Evolutionary conservation across 768 basidiomycete genomes (phyloP).

Genomic region (Panus rudis): DNA sequence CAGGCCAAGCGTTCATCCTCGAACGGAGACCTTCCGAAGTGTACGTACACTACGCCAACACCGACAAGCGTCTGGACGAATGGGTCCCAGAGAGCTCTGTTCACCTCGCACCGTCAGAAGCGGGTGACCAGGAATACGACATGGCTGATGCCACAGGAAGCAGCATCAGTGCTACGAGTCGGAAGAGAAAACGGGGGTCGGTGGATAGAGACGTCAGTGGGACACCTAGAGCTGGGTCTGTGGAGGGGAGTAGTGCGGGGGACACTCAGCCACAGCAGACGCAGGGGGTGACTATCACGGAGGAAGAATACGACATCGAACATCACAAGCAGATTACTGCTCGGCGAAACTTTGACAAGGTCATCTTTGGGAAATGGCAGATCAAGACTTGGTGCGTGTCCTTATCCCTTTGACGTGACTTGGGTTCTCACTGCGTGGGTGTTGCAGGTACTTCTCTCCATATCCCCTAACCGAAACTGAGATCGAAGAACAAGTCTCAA

Average conservation of each 20-base stretch:
- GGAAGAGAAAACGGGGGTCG: conserved; percentile 14
- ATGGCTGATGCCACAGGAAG: conserved; percentile 20
- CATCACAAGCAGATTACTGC: conserved; percentile 61
- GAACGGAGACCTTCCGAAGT: conserved; percentile 43
- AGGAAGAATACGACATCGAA: conserved; percentile 64
- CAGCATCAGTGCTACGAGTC: conserved; percentile 5
- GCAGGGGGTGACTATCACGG: conserved; percentile 35
- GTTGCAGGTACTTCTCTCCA: conserved; percentile 83
- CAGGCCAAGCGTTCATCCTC: conserved; percentile 46
- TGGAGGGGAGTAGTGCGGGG: not conserved
- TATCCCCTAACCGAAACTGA: conserved; percentile 76
- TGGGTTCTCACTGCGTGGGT: not conserved
- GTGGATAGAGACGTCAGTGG: not conserved
- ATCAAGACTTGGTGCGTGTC: conserved; percentile 78
- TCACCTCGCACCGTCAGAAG: conserved; percentile 23
- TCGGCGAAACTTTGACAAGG: conserved; percentile 80
- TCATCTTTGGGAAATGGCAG: conserved; percentile 79
- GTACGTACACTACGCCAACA: conserved; percentile 67
- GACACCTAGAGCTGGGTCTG: too few species aligned
- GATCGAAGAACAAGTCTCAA: conserved; percentile 37
- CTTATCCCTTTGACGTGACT: conserved; percentile 4
- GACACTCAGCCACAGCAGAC: not conserved
- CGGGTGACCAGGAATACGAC: conserved; percentile 16
- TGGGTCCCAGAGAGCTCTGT: conserved; percentile 52
- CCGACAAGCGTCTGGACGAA: conserved; percentile 70